Base-by-base conservation (phyloP, 768 basidiomycete species). In the Phallus indusiatus region DNA sequence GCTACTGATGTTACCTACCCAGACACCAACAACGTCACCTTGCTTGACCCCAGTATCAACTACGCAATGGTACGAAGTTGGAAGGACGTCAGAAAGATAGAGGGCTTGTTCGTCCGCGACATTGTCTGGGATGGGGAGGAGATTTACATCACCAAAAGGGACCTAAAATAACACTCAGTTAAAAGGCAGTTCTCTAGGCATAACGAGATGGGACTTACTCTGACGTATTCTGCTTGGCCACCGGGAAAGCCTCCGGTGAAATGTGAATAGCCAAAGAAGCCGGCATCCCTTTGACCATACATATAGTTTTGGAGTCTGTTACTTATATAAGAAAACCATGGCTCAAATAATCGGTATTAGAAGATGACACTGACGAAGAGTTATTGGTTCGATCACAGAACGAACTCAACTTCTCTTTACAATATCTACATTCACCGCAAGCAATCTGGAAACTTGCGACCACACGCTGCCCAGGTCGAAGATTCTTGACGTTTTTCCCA, bases 391-490 rank as follows among this genome's bases (percentile, higher is more conserved):
- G 70, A 59, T 88, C 83, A 67, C 88, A 91, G 68, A 87, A 81
- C 1, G 83, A 84, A 0, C 84, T 84, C 0, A 85, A 73, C 64
- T 86, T 86, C 69, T 88, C 69, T 69, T 87, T 71, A 78, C 88
- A 90, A 70, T 81, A 89, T 49, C 76, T 69, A 70, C 87, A 88
- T 53, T 79, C 76, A 63, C 59, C 60, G 64, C 87, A 89, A 0
- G 85, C 84, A 55, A 86, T 82, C 66, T 88, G 86, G 81, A 90
- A 90, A 1, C 82, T 83, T 0, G 81, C 78, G n/a, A 90, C 88
- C 56, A 89, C 87, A 21, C 86, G 79, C 64, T 90, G 81, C 18
- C 88, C 88, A 12, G 74, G 63, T 33, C 77, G 71, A 59, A 88
- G 69, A 51, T 82, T 81, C 42, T 69, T 80, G n/a, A 89, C 83